A percentile compares a stretch with the other conserved stretches of the same genome.
These are phyloP conservation scores for Litsea cubeba DNA, from an alignment of 164 flowering plant species.

Conservation along the genomic window DNA sequence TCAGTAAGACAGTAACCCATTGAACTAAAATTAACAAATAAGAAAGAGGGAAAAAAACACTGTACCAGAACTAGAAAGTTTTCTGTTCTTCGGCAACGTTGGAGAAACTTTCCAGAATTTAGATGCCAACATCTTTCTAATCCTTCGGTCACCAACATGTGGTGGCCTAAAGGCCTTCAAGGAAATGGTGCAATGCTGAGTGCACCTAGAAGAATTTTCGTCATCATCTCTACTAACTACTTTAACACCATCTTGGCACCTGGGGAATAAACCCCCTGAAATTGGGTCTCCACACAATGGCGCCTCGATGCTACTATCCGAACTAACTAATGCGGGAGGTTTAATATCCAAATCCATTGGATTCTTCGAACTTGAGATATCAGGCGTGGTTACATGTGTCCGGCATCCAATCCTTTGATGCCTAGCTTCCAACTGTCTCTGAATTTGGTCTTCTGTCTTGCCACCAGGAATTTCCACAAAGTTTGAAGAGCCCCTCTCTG, in stretches of 20 bases:
- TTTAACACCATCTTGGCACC: conserved; percentile 42
- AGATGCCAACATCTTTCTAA: conserved; percentile 62
- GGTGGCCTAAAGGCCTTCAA: conserved; percentile 41
- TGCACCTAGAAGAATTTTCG: conserved; percentile 82
- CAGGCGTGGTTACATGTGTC: conserved; percentile 18
- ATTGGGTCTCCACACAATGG: conserved; percentile 29
- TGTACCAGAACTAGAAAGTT: conserved; percentile 44
- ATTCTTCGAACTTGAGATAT: conserved; percentile 27
- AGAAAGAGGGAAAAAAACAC: background rate
- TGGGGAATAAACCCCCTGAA: conserved; percentile 33
- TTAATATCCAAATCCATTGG: conserved; percentile 34
- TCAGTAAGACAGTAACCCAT: too few species aligned
- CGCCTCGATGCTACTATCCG: conserved; percentile 45
- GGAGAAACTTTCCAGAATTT: conserved; percentile 60
- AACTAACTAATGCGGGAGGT: conserved; percentile 42
- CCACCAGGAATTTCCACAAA: conserved; percentile 20
- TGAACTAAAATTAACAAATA: too few species aligned
- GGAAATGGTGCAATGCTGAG: conserved; percentile 43
- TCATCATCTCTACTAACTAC: conserved; percentile 87
- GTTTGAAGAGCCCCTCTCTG: conserved; percentile 23
- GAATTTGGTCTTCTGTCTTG: conserved; percentile 28
- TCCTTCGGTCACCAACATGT: conserved; percentile 53
- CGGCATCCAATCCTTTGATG: conserved; percentile 18
- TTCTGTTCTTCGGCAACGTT: conserved; percentile 38
- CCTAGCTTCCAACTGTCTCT: conserved; percentile 18